Evolutionary conservation across 371 early-diverging fungal genomes (phyloP).

Genomic region (Parasitella parasitica): DNA sequence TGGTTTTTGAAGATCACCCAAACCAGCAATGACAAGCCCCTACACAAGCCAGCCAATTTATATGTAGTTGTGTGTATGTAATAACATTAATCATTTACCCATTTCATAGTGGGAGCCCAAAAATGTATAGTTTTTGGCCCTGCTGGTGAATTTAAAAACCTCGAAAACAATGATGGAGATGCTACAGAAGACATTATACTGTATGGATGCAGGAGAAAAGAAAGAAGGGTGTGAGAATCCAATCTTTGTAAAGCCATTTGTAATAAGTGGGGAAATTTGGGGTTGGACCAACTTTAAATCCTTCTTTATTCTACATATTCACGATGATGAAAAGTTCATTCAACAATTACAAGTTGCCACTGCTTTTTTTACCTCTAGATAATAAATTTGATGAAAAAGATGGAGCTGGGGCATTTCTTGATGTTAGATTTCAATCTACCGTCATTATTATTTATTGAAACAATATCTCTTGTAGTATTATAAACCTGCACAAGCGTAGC

Average conservation of each 20-base stretch:
- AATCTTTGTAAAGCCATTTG: background rate
- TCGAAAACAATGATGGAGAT: slow-evolving; percentile 53
- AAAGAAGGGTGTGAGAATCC: slow-evolving; percentile 6
- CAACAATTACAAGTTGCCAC: too few relatives aligned
- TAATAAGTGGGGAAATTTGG: background rate
- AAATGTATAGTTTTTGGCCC: slow-evolving; percentile 55
- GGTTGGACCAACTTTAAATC: background rate
- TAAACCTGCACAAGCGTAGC: background rate
- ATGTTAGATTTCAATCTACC: background rate
- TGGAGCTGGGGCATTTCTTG: background rate
- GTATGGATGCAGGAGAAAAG: slow-evolving; percentile 9
- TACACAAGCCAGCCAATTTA: slow-evolving; percentile 5
- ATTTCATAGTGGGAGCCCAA: slow-evolving; percentile 49
- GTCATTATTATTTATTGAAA: too few relatives aligned
- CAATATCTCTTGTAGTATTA: background rate
- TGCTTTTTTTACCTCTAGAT: background rate
- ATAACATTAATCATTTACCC: slow-evolving; percentile 27
- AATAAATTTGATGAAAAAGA: background rate
- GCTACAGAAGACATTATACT: slow-evolving; percentile 36
- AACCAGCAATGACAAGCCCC: slow-evolving; percentile 73
- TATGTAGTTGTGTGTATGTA: too few relatives aligned
- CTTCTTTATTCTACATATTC: background rate
- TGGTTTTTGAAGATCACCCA: slow-evolving; percentile 84
- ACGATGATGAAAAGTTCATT: too few relatives aligned
- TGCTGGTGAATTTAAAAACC: slow-evolving; percentile 80